Conservation (phyloP, 202 grass and related monocot species). For the Elaeis oleifera region DNA sequence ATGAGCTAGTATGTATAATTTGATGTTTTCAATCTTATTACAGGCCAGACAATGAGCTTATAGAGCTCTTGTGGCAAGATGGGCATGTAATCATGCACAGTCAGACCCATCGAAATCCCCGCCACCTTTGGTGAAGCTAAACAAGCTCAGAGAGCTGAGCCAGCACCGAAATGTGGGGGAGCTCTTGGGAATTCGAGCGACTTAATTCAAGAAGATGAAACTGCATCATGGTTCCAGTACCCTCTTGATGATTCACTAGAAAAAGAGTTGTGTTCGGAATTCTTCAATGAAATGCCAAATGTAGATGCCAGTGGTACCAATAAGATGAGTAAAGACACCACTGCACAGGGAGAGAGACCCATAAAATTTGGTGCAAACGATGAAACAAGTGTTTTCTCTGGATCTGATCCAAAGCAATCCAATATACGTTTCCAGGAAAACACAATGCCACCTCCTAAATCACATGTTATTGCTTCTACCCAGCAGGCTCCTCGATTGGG, state of each 20-base stretch:
- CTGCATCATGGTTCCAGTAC: conserved; percentile 47
- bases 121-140: background rate
- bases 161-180: background rate
- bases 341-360: background rate
- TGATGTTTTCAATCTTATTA: background rate
- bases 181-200: background rate
- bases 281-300: conserved; percentile 36
- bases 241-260: conserved; percentile 38
- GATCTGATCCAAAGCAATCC: background rate
- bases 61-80: conserved; percentile 62
- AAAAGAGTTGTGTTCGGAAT: conserved; percentile 50
- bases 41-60: conserved; percentile 29
- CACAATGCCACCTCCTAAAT: conserved; percentile 52
- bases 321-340: background rate
- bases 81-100: conserved; percentile 65
- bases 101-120: conserved; percentile 32
- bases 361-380: background rate
- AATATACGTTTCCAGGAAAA: background rate
- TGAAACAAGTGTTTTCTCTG: background rate
- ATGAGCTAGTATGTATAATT: too few species aligned
- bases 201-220: conserved; percentile 27
- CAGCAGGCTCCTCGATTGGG: background rate
- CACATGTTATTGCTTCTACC: background rate
- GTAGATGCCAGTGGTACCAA: background rate
- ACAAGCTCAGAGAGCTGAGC: conserved; percentile 5